Evolutionary conservation across 106 monocot genomes (phyloP), one percentile per base, ranked within the genome.

Genomic region (Dendrobium chrysotoxum): DNA sequence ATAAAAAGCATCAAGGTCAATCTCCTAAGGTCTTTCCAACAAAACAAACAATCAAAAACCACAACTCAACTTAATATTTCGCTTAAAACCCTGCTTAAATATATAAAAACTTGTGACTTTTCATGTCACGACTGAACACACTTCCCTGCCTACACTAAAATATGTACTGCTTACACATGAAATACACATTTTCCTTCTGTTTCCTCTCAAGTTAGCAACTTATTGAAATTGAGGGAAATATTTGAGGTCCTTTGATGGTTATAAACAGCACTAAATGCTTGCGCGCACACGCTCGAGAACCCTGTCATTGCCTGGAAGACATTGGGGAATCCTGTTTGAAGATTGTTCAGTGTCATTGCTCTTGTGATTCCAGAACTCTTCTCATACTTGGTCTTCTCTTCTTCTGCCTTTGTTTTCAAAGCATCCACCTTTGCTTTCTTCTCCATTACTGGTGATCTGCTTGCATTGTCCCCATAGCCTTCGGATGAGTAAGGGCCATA

Each of bases 241-340:
- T 28, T 35, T n/a, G 74, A 45, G 28, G 71, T 81, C 73, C 82
- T 80, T 15, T 74, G 86, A 44, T 82, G 87, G 73, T 81, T 88
- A 55, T 86, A 86, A 40, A 94, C 92, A 9, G 77, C 80, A 74
- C 92, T 92, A 26, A 92, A 89, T 0, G 87, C 92, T 81, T 94
- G 90, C 84, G 85, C 80, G 82, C 94, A 98, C 7, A 98, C 89
- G 10, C 97, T 84, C 0, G 98, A 79, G 79, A 99, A 99, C 5
- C 95, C 98, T 0, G 94, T 95, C 81, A 99, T 91, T 1, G 98
- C 91, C 83, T 95, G 92, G 82, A 99, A 99, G 26, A 99, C 86
- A 46, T 93, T 95, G 2, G 98, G 98, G 45, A 95, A 88, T 3
- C 92, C 98, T 0, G 98, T 99, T 85, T 99, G 92, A 53, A 99